phyloP scores from a whole-genome alignment of 2,329 filamentous ascomycete species.

The Botrytis tulipae region DNA sequence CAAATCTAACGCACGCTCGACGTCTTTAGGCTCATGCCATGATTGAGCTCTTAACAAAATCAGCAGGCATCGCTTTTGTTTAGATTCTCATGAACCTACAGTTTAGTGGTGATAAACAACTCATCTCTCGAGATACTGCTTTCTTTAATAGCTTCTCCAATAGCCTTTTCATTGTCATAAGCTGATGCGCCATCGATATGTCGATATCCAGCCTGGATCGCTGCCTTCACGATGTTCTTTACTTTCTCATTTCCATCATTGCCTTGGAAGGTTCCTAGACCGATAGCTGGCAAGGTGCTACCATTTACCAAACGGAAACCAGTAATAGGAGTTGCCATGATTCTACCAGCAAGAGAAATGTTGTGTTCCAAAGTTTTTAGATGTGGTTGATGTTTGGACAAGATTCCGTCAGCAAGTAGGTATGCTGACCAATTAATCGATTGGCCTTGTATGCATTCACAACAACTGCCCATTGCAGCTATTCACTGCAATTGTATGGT shows the following conservation, averaged over 20 bases:
- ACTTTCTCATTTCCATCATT: not conserved
- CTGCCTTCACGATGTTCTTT: not conserved
- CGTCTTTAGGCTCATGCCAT: slow-evolving; percentile 13
- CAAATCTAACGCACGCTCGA: not conserved
- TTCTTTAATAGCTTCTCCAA: slow-evolving; percentile 42
- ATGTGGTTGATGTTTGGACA: not conserved
- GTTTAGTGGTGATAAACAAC: slow-evolving; percentile 38
- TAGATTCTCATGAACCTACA: not conserved
- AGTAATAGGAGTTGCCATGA: not conserved
- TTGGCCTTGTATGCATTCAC: not conserved
- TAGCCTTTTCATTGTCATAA: slow-evolving; percentile 23
- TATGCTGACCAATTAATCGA: not conserved
- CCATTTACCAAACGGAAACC: not conserved
- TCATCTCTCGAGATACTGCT: slow-evolving; percentile 41
- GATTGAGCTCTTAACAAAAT: not conserved
- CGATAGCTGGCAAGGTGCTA: not conserved
- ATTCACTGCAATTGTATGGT: not conserved
- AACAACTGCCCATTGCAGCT: not conserved
- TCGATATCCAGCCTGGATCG: slow-evolving; percentile 11
- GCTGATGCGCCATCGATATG: slow-evolving; percentile 11
- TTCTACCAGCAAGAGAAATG: not conserved
- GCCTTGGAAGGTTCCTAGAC: slow-evolving; percentile 16
- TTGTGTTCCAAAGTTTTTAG: not conserved
- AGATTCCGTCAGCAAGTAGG: not conserved
- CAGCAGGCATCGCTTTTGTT: not conserved